Conservation (phyloP, 2,329 filamentous ascomycete species). For the Dichotomopilus funicola region DNA sequence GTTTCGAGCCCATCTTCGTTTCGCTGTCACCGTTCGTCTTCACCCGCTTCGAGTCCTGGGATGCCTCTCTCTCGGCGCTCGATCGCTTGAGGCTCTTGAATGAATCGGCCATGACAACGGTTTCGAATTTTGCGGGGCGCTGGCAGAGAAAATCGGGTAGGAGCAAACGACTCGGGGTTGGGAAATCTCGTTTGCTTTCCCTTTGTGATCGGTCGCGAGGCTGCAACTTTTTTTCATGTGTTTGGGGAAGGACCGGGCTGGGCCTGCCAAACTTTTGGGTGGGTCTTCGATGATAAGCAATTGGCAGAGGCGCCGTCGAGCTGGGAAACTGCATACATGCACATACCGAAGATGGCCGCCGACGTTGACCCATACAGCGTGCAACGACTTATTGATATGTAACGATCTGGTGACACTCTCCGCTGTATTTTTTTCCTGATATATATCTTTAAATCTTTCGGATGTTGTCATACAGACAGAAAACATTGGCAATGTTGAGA, state of each 20-base stretch:
- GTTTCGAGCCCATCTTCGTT: slow-evolving; percentile 26
- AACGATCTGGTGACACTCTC: too few species aligned
- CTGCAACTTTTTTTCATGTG: slow-evolving; percentile 18
- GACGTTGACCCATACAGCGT: too few species aligned
- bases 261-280: background rate
- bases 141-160: background rate
- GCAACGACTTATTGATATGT: too few species aligned
- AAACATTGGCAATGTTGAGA: too few species aligned
- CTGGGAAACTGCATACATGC: too few species aligned
- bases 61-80: slow-evolving; percentile 37
- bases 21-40: slow-evolving; percentile 32
- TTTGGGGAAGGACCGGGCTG: slow-evolving; percentile 1
- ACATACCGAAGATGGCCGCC: too few species aligned
- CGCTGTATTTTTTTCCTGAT: too few species aligned
- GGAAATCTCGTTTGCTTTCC: background rate
- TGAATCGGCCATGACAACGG: slow-evolving; percentile 34
- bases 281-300: slow-evolving; percentile 9
- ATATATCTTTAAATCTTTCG: too few species aligned
- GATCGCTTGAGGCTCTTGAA: slow-evolving; percentile 37
- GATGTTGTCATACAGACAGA: too few species aligned
- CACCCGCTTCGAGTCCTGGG: slow-evolving; percentile 28
- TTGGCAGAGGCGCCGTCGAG: background rate
- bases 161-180: background rate
- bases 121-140: background rate
- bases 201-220: slow-evolving; percentile 11